A percentile compares a stretch with the other conserved stretches of the same genome.
Evolutionary conservation across 1,284 basidiomycete species (phyloP).

Genomic region (Fomitopsis palustris): DNA sequence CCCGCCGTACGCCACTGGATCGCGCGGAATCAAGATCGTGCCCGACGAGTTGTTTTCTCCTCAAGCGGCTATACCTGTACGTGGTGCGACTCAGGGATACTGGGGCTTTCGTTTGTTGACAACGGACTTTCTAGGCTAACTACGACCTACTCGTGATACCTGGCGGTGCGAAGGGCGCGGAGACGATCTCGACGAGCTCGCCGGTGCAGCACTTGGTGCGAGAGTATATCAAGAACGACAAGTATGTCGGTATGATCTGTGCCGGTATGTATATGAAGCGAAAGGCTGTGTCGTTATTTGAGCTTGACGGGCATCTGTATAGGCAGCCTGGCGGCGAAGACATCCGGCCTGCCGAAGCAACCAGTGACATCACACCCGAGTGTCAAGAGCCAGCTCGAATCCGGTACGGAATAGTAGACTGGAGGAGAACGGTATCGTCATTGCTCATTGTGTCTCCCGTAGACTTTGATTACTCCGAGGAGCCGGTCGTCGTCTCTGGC

Average conservation of each 20-base stretch:
- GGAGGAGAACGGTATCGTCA: background rate
- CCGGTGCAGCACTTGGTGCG: conserved; percentile 65
- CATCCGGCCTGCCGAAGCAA: conserved; percentile 59
- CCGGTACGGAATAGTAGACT: conserved; percentile 36
- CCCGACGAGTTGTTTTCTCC: conserved; percentile 59
- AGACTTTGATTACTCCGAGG: conserved; percentile 80
- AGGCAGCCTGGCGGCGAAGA: conserved; percentile 71
- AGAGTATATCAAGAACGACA: conserved; percentile 56
- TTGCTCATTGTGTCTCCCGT: background rate
- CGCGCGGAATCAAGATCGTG: conserved; percentile 71
- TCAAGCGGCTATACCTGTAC: conserved; percentile 26
- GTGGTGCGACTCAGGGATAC: background rate
- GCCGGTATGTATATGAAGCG: conserved; percentile 47
- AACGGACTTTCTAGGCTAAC: conserved; percentile 40
- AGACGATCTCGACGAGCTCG: conserved; percentile 60
- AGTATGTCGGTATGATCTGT: conserved; percentile 80
- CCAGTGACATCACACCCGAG: conserved; percentile 80
- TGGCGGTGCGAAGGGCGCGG: conserved; percentile 79
- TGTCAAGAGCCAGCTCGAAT: conserved; percentile 60
- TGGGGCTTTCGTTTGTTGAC: background rate
- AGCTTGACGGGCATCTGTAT: background rate
- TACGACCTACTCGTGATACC: conserved; percentile 76
- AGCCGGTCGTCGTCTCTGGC: conserved; percentile 72
- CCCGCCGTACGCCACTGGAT: conserved; percentile 55
- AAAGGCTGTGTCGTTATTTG: background rate